Base-by-base conservation (phyloP, 2,329 filamentous ascomycete genomes). In the Aschersonia sp. region DNA sequence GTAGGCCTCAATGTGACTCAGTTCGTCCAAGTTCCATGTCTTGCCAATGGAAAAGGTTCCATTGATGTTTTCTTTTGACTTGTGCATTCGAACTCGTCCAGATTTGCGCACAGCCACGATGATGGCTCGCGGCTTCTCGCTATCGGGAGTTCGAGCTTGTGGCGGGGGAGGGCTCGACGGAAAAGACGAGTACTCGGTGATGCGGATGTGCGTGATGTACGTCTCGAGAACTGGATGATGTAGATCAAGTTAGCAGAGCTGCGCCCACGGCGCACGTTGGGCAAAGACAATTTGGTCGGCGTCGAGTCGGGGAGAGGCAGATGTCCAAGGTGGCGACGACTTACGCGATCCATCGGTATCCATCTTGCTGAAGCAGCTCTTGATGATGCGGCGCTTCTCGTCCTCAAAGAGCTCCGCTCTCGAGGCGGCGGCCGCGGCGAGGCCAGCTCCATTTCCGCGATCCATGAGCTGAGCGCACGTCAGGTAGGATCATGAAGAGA, bases 11-110 rank as follows among this genome's bases (percentile, higher is more conserved):
- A 98, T 85, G 44, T 77, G 75, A 4, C 78, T 77, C 45, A 98
- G 70, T 61, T 98, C 92, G 65, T 97, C 91, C 55, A 98, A 77
- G 62, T 89, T 85, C 92, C 92, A 98, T 3, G 92, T 95, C 69
- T 98, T 98, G 55, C 92, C 92, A 55, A 98, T 95, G 28, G 91
- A 97, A 65, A 96, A 98, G 30, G 86, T 81, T 48, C 89, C 89
- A 63, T 95, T 96, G 48, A 78, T 74, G 63, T 98, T 98, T 68
- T 98, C 92, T 57, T 94, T 84, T 50, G 89, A 91, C 67, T 98
- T 98, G 72, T 98, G 92, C 71, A 98, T 81, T 59, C 89, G 85
- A 45, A 98, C 91, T 51, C 89, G 78, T 48, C 91, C 92, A 2
- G 91, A 95, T 59, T 88, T 92, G 52, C 88, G 80, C 51, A 98